Base-by-base conservation (phyloP, 805 yeast genomes). In the Sugiyamaella valdiviana region DNA sequence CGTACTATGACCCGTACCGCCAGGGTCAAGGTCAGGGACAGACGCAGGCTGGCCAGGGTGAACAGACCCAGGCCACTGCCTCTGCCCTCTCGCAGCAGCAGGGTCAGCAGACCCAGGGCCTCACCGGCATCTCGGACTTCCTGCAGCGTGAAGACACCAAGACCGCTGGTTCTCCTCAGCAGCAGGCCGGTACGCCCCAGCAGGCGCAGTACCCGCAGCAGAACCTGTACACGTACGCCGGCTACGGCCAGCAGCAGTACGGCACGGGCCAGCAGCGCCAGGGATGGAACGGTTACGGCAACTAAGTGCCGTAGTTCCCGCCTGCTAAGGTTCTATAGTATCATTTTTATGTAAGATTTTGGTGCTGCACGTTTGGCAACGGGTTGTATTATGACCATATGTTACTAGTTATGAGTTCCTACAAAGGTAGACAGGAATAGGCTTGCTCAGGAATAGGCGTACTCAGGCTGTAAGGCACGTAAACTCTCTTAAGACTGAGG, bases 151-250 rank as follows among this genome's bases (percentile, higher is more conserved):
- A 53, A 21, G 58, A 53, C 36, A 36, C 43, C 19, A 50, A 48
- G 47, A 15, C 29, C n/a, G 49, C 56, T 21, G 57, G 51, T 26
- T 55, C 57, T 24, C 64, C 57, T 53, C 68, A 64, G 46, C 56
- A 58, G 42, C 61, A 52, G 42, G 35, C 36, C 14, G 36, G 35
- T n/a, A n/a, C 22, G 14, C 48, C 48, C 37, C 60, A 37, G 21
- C 42, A 39, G 22, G 58, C 47, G 49, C 57, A 53, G 44, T 51
- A 48, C 5, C 50, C 36, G 36, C 59, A 53, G 45, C 61, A 56
- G 48, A 57, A 57, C 51, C 45, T 57, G 49, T 57, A 57, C 50
- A 17, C 54, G 32, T 58, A 52, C 50, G 56, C 59, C 36, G 61
- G 59, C 19, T 58, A 58, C 40, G 62, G 62, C 22, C 32, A 26